These are phyloP conservation scores for Globisporangium polare DNA, from an alignment of 352 stramenopile species.

Conservation along the genomic window DNA sequence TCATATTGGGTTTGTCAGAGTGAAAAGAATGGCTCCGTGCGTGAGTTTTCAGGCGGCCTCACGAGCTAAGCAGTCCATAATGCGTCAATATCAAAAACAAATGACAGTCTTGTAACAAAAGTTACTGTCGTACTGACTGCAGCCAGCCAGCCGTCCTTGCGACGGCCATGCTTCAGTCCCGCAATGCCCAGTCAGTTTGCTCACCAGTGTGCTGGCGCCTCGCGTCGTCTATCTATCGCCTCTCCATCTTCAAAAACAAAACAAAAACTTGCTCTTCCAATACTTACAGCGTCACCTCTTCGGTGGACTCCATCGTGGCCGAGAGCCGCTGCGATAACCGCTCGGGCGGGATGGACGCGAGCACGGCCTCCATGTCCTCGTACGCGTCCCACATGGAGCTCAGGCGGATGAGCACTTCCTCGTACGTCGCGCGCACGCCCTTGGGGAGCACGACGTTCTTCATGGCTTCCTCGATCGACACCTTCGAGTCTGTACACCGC, in stretches of 20 bases:
- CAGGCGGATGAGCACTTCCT: constrained; percentile 73
- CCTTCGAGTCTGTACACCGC: constrained; percentile 58
- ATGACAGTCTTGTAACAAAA: constrained; percentile 13
- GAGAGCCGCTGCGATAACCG: constrained; percentile 46
- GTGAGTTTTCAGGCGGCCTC: no score
- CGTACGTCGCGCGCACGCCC: constrained; percentile 49
- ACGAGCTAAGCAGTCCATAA: background rate
- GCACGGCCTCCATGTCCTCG: constrained; percentile 46
- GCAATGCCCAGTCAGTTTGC: background rate
- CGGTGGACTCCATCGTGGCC: constrained; percentile 16
- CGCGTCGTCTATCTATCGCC: background rate
- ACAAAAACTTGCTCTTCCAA: background rate
- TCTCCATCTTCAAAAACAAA: background rate
- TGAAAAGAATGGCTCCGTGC: background rate
- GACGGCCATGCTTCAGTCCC: background rate
- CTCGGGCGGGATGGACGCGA: constrained; percentile 43
- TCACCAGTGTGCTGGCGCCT: background rate
- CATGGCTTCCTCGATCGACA: constrained; percentile 69
- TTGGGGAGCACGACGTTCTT: constrained; percentile 72
- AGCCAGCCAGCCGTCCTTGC: background rate
- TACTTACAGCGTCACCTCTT: constrained; percentile 20
- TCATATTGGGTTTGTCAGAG: background rate
- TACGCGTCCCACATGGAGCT: constrained; percentile 81
- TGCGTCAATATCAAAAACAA: background rate
- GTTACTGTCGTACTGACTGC: background rate